These are phyloP conservation scores for Acacia confusa DNA, from an alignment of 306 rosid species.

Conservation along the genomic window DNA sequence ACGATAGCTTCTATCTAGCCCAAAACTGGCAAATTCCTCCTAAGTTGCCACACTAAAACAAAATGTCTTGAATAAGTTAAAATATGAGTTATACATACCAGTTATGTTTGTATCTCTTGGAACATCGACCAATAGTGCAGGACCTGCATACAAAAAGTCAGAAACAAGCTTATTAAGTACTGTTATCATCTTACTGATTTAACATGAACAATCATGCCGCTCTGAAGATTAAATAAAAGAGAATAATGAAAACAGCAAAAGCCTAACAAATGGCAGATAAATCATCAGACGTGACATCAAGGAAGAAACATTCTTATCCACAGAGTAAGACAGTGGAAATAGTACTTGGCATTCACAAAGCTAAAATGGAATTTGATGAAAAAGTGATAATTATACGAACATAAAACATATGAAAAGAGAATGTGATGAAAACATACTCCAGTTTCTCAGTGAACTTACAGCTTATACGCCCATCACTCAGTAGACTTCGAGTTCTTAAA, in stretches of 20 bases:
- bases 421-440: neutral
- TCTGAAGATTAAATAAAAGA: neutral
- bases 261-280: neutral
- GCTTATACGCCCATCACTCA: neutral
- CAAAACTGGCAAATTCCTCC: neutral
- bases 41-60: neutral
- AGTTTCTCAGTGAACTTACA: neutral
- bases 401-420: neutral
- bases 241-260: neutral
- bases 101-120: slow-evolving; percentile 76
- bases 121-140: slow-evolving; percentile 77
- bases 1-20: neutral
- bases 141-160: slow-evolving; percentile 49
- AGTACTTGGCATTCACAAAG: neutral
- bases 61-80: neutral
- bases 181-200: neutral
- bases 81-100: slow-evolving; percentile 47
- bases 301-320: neutral
- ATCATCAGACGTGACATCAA: neutral
- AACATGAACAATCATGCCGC: neutral
- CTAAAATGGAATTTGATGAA: neutral
- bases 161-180: slow-evolving; percentile 11
- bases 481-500: neutral
- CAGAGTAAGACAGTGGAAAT: neutral
- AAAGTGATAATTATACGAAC: neutral